phyloP scores from a whole-genome alignment of 2,329 filamentous ascomycete genomes.

The Exophiala alcalophila region DNA sequence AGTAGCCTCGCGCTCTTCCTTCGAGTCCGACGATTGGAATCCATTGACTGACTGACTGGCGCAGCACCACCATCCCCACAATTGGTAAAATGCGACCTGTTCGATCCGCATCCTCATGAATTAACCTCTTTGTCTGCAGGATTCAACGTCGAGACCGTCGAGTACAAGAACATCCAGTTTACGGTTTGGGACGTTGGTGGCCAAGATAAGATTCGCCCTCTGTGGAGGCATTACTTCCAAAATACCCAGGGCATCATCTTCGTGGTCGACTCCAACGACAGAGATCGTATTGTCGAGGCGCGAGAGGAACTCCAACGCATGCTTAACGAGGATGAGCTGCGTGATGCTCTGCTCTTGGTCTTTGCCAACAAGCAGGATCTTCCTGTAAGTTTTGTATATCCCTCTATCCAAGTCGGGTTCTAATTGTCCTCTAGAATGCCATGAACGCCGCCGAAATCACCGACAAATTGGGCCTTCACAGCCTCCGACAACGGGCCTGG shows the following conservation, averaged over 20 bases:
- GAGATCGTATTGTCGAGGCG: conserved; percentile 95
- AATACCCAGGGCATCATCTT: conserved; percentile 99
- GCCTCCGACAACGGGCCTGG: conserved; percentile 97
- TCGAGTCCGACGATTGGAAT: no score
- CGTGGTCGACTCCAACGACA: conserved; percentile 98
- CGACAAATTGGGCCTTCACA: conserved; percentile 99
- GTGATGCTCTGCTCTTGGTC: conserved; percentile 92
- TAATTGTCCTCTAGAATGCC: conserved; percentile 67
- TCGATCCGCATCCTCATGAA: conserved; percentile 9
- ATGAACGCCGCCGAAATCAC: conserved; percentile 99
- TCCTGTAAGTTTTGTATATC: conserved; percentile 62
- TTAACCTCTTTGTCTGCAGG: conserved; percentile 51
- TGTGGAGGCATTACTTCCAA: conserved; percentile 99
- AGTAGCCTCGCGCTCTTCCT: conserved; percentile 10
- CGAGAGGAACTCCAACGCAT: conserved; percentile 95
- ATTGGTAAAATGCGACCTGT: conserved; percentile 62
- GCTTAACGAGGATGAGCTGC: conserved; percentile 98
- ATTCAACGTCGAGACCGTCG: conserved; percentile 99
- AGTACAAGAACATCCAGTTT: conserved; percentile 99
- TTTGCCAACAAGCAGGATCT: conserved; percentile 99
- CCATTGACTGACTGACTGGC: conserved; percentile 18
- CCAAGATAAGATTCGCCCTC: conserved; percentile 99
- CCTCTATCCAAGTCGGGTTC: conserved; percentile 1
- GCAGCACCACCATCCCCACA: conserved; percentile 98
- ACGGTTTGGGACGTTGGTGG: conserved; percentile 99